Evolutionary conservation across 1,284 basidiomycete species (phyloP).

Genomic region (Pulveroboletus sp.): DNA sequence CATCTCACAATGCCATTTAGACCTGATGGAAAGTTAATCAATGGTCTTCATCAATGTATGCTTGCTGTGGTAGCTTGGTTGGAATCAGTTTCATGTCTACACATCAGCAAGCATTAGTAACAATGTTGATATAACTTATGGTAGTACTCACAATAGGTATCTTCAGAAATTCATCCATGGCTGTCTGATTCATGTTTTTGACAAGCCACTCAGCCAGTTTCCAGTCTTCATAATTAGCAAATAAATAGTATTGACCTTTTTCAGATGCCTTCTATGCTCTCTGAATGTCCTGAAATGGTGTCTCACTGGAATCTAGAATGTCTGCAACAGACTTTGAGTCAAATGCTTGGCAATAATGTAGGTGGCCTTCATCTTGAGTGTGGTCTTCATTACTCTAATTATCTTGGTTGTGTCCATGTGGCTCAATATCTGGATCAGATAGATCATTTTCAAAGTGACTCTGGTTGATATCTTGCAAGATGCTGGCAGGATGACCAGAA

Average conservation of each 20-base stretch:
- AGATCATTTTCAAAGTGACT: too few relatives aligned
- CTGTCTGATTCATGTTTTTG: not conserved
- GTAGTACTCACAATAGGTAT: slow-evolving; percentile 6
- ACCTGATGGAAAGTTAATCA: not conserved
- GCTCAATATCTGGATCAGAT: too few relatives aligned
- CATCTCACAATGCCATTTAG: slow-evolving; percentile 11
- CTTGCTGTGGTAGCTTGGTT: not conserved
- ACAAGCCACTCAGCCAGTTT: slow-evolving; percentile 7
- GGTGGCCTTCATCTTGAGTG: too few relatives aligned
- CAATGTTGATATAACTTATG: too few relatives aligned
- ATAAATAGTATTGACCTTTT: not conserved
- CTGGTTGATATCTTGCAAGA: too few relatives aligned
- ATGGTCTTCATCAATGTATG: slow-evolving; percentile 3
- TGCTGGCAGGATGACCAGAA: too few relatives aligned
- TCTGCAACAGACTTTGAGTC: too few relatives aligned
- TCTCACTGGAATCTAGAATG: too few relatives aligned
- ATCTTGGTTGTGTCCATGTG: too few relatives aligned
- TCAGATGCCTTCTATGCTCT: not conserved
- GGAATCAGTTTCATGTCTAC: not conserved
- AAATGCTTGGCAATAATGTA: too few relatives aligned
- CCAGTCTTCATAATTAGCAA: slow-evolving; percentile 5
- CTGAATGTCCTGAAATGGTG: too few relatives aligned
- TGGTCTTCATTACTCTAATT: too few relatives aligned
- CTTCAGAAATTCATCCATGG: slow-evolving; percentile 6
- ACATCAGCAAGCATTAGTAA: not conserved